phyloP scores from a whole-genome alignment of 225 moss, liverwort and hornwort species.

The Polytrichum commune region DNA sequence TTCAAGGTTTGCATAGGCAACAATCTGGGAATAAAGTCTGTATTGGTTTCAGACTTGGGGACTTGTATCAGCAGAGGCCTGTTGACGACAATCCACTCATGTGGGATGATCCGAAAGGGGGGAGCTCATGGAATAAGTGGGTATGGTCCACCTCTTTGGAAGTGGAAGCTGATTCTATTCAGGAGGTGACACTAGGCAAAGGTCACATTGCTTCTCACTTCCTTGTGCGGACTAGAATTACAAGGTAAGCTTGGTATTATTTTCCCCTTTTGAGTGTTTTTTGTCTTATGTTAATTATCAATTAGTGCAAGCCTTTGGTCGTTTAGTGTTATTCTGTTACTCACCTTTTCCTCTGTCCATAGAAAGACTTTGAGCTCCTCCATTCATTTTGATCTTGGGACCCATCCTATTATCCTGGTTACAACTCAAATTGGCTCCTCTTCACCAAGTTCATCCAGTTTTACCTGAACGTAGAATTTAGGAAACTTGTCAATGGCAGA shows the following conservation, averaged over 20 bases:
- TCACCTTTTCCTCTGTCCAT: too few species aligned
- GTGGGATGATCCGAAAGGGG: background rate
- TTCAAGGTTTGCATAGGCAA: conserved; percentile 20
- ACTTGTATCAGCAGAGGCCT: conserved; percentile 1
- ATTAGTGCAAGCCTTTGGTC: too few species aligned
- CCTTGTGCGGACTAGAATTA: conserved; percentile 16
- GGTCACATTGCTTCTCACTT: background rate
- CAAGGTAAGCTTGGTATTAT: conserved; percentile 2
- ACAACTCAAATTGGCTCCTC: background rate
- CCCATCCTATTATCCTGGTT: too few species aligned
- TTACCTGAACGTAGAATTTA: too few species aligned
- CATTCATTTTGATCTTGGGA: too few species aligned
- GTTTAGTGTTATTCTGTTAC: too few species aligned
- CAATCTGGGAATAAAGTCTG: conserved; percentile 16
- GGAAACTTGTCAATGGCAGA: background rate
- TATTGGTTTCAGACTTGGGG: conserved; percentile 5
- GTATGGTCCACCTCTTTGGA: conserved; percentile 16
- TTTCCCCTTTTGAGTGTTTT: background rate
- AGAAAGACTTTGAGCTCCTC: too few species aligned
- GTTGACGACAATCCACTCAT: background rate
- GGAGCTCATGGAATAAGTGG: background rate
- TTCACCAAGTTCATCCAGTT: too few species aligned
- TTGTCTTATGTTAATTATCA: too few species aligned
- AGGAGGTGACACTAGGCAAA: conserved; percentile 13
- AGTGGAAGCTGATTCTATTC: conserved; percentile 11